Conservation (phyloP, 208 protist species). For the Trichomonas tenax region DNA sequence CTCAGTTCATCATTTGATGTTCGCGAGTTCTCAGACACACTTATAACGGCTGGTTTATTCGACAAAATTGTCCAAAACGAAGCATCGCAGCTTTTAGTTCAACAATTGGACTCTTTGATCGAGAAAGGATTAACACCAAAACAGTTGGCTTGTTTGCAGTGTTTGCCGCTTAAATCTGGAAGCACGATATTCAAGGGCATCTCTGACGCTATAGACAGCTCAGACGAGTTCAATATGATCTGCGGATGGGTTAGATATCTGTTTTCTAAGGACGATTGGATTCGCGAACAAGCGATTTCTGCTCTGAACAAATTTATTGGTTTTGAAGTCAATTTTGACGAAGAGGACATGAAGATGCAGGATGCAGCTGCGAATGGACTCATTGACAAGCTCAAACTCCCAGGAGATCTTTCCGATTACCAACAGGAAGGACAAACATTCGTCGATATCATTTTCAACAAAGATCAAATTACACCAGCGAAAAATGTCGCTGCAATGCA, state of each 20-base stretch:
- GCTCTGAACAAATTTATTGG: background rate
- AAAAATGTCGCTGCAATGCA: background rate
- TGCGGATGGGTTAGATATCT: background rate
- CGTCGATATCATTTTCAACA: background rate
- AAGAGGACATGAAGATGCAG: background rate
- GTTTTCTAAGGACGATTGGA: background rate
- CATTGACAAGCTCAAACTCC: background rate
- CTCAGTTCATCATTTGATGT: background rate
- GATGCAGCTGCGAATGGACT: background rate
- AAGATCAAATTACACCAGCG: background rate
- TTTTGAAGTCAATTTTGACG: background rate
- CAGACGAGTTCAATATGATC: background rate
- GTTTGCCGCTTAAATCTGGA: background rate
- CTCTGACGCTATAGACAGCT: background rate
- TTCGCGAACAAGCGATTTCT: background rate
- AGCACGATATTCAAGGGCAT: background rate
- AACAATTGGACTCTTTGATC: background rate
- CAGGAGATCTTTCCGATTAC: background rate
- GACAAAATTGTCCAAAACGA: background rate
- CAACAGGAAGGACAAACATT: background rate
- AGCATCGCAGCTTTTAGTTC: background rate
- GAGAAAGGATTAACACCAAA: background rate
- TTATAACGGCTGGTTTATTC: background rate
- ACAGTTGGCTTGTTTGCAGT: background rate
- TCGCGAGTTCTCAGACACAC: background rate